phyloP scores from a whole-genome alignment of 352 stramenopile species.

The Globisporangium rhizosaccharum region DNA sequence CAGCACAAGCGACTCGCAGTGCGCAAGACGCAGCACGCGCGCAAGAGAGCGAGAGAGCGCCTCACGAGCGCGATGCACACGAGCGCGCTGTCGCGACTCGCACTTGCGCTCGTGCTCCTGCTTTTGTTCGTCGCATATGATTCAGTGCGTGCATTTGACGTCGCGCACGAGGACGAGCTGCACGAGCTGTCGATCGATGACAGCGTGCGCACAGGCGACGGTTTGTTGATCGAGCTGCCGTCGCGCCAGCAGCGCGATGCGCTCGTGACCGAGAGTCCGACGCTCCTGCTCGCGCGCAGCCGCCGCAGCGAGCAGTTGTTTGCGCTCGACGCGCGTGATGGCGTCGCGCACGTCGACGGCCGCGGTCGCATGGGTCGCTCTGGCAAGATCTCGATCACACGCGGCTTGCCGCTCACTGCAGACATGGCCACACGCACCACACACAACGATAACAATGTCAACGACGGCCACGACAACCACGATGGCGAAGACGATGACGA shows the following conservation, averaged over 20 bases:
- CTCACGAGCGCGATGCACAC: too few species aligned
- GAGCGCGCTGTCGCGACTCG: too few species aligned
- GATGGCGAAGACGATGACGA: background rate
- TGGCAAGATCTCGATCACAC: constrained; percentile 38
- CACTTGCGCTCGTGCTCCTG: too few species aligned
- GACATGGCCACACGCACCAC: background rate
- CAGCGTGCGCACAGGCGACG: background rate
- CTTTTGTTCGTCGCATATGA: too few species aligned
- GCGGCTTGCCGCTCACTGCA: constrained; percentile 8
- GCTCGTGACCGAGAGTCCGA: constrained; percentile 6
- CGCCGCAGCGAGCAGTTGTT: constrained; percentile 3
- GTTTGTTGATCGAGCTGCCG: constrained; percentile 9
- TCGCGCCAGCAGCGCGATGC: constrained; percentile 7
- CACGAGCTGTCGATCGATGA: background rate
- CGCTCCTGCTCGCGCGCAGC: constrained; percentile 2
- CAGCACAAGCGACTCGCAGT: too few species aligned
- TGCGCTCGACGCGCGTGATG: background rate
- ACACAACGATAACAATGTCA: too few species aligned
- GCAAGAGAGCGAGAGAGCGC: too few species aligned
- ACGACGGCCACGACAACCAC: too few species aligned
- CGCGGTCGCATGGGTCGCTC: constrained; percentile 11
- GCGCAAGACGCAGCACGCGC: too few species aligned
- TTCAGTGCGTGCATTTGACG: background rate
- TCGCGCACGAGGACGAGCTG: background rate
- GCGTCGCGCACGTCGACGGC: constrained; percentile 5